Conservation (phyloP, 768 basidiomycete species). For the Lactarius sp. region DNA sequence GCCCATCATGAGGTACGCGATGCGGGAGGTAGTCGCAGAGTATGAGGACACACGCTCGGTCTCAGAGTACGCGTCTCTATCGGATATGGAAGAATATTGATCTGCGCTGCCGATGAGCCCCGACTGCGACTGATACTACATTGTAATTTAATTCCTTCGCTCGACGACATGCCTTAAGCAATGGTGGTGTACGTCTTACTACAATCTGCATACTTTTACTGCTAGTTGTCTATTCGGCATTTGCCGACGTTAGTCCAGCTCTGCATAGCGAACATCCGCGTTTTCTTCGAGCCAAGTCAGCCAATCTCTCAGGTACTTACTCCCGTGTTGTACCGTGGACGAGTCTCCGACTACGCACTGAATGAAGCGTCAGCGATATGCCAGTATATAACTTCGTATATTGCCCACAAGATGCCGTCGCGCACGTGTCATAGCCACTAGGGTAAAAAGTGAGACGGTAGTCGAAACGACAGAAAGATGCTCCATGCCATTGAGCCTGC, state of each 20-base stretch:
- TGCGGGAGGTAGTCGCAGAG: slow-evolving; percentile 79
- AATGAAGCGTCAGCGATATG: not conserved
- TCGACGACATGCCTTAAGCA: not conserved
- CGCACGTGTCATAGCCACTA: slow-evolving; percentile 90
- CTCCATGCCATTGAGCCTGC: slow-evolving; percentile 75
- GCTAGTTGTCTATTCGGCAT: not conserved
- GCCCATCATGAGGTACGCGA: slow-evolving; percentile 79
- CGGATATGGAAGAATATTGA: slow-evolving; percentile 74
- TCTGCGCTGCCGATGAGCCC: not conserved
- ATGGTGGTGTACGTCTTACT: not conserved
- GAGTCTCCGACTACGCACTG: slow-evolving; percentile 95
- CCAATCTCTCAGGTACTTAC: slow-evolving; percentile 84
- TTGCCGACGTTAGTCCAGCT: slow-evolving; percentile 37
- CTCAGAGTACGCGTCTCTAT: slow-evolving; percentile 74
- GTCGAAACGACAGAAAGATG: not conserved
- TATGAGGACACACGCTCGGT: slow-evolving; percentile 71
- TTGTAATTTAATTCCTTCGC: slow-evolving; percentile 16
- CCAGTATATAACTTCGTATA: not conserved
- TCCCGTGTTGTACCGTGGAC: slow-evolving; percentile 81
- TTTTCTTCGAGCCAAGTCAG: slow-evolving; percentile 84
- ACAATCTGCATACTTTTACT: slow-evolving; percentile 1
- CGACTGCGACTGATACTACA: slow-evolving; percentile 4
- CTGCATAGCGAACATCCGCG: slow-evolving; percentile 87
- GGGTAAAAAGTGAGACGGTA: slow-evolving; percentile 12
- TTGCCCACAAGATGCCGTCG: slow-evolving; percentile 77